These are phyloP conservation scores for Berberis thunbergii DNA, from an alignment of 164 flowering plant species.

Conservation along the genomic window DNA sequence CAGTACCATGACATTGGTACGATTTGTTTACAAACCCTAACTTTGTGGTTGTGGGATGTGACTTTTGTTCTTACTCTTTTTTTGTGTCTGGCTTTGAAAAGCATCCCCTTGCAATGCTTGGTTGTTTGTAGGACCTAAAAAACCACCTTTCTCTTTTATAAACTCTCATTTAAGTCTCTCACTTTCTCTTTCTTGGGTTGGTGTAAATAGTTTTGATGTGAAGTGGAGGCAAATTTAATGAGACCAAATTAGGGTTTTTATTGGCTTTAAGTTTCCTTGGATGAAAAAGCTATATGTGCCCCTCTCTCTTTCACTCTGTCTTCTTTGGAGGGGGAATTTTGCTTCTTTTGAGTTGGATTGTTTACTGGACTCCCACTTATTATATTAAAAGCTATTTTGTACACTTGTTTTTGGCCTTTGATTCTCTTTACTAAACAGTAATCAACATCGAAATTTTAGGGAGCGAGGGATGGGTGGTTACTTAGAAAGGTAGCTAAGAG, in stretches of 20 bases:
- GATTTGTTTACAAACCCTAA: too few relatives aligned
- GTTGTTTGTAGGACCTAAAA: conserved; percentile 4
- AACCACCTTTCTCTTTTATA: not conserved
- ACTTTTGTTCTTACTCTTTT: not conserved
- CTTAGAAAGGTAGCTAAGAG: not conserved
- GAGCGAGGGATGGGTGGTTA: not conserved
- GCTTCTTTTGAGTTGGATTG: conserved; percentile 2
- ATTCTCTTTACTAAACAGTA: not conserved
- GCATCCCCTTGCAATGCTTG: conserved; percentile 4
- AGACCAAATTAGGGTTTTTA: not conserved
- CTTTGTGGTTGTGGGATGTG: not conserved
- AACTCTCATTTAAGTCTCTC: not conserved
- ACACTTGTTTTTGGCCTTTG: not conserved
- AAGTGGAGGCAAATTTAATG: too few relatives aligned
- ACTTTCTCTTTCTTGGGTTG: not conserved
- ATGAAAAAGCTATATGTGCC: not conserved
- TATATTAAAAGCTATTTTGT: conserved; percentile 4
- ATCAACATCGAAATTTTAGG: too few relatives aligned
- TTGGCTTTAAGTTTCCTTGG: not conserved
- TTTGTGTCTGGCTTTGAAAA: not conserved
- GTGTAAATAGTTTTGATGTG: not conserved
- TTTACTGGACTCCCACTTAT: conserved; percentile 6
- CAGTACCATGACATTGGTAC: too few relatives aligned
- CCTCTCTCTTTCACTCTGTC: not conserved
- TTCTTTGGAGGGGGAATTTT: not conserved